Percentiles rank a stretch among this genome's conserved stretches.
These are phyloP conservation scores for Kuraishia capsulata DNA, from an alignment of 805 yeast genomes.

Conservation along the genomic window DNA sequence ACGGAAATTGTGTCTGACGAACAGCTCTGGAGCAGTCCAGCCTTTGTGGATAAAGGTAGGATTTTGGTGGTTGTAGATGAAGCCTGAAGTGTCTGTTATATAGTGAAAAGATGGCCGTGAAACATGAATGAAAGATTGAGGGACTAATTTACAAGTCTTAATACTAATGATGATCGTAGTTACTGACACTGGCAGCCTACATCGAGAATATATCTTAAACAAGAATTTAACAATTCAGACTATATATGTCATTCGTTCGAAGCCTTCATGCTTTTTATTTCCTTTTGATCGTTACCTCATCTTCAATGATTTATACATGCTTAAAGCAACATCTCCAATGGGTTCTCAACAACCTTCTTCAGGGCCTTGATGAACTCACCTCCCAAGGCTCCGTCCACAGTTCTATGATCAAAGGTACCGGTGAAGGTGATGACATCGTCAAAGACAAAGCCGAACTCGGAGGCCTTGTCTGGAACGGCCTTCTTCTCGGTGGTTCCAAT, in stretches of 20 bases:
- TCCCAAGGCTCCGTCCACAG: conserved; percentile 95
- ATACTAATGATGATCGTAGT: too few species aligned
- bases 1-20: conserved; percentile 13
- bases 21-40: conserved; percentile 14
- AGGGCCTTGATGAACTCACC: conserved; percentile 94
- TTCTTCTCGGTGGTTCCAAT: conserved; percentile 87
- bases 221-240: background rate
- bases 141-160: too few species aligned
- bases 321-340: conserved; percentile 83
- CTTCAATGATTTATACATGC: too few species aligned
- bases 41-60: conserved; percentile 23
- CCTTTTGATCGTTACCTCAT: background rate
- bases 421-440: conserved; percentile 88
- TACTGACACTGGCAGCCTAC: too few species aligned
- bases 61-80: conserved; percentile 16
- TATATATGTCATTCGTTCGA: background rate
- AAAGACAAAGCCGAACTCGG: conserved; percentile 86
- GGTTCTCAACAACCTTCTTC: conserved; percentile 89
- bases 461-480: conserved; percentile 86
- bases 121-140: too few species aligned
- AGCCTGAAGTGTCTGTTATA: background rate
- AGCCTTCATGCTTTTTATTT: too few species aligned
- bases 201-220: too few species aligned
- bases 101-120: too few species aligned
- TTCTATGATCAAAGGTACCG: conserved; percentile 96